Percentiles rank a stretch among this genome's conserved stretches.
These are phyloP conservation scores for Sclerotinia subarctica DNA, from an alignment of 2,329 filamentous ascomycete genomes.

Conservation along the genomic window DNA sequence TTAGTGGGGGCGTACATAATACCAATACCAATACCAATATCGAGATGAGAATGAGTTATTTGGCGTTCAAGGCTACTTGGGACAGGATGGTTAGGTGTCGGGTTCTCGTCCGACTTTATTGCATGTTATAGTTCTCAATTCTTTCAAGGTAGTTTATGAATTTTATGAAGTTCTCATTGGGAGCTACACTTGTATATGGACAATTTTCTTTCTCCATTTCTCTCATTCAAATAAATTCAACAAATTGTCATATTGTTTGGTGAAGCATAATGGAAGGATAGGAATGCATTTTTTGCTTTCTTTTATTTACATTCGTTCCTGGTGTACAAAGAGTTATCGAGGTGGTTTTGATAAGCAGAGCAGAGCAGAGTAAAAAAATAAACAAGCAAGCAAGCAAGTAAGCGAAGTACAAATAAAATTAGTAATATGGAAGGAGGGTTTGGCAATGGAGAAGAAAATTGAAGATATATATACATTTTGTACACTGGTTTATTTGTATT, in stretches of 20 bases:
- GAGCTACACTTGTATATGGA: neutral
- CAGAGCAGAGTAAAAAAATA: neutral
- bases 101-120: constrained; percentile 3
- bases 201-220: neutral
- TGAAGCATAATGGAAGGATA: neutral
- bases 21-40: neutral
- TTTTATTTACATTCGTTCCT: neutral
- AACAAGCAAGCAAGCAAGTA: too few relatives aligned
- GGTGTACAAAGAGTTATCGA: neutral
- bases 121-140: constrained; percentile 11
- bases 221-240: neutral
- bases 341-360: neutral
- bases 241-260: neutral
- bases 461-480: neutral
- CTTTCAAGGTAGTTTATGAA: constrained; percentile 2
- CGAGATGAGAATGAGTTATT: constrained; percentile 10
- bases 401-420: neutral
- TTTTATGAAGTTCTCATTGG: neutral
- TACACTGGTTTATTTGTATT: neutral
- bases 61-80: constrained; percentile 3
- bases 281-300: neutral
- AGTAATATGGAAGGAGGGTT: neutral
- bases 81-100: constrained; percentile 1
- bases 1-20: constrained; percentile 17
- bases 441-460: neutral